Evolutionary conservation across 2,329 filamentous ascomycete species (phyloP).

Genomic region (Escovopsis sp.): DNA sequence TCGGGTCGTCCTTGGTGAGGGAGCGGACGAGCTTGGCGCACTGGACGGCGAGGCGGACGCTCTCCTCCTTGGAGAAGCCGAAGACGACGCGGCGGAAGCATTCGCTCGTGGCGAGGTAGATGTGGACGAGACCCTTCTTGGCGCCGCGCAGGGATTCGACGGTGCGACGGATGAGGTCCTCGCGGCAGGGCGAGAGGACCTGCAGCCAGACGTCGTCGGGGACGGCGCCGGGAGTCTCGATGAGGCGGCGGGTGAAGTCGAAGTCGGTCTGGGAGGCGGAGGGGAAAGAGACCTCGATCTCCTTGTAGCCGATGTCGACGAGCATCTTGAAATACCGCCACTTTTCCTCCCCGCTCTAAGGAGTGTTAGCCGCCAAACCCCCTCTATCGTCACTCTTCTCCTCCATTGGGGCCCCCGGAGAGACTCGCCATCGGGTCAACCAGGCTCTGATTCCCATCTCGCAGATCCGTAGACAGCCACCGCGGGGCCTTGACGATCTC

Average conservation of each 20-base stretch:
- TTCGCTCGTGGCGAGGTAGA: conserved; percentile 90
- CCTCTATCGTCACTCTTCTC: too few species aligned
- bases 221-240: conserved; percentile 68
- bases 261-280: conserved; percentile 92
- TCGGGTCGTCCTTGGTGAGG: conserved; percentile 68
- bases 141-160: conserved; percentile 78
- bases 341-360: conserved; percentile 94
- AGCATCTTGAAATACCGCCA: conserved; percentile 93
- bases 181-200: conserved; percentile 80
- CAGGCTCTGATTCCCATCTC: conserved; percentile 90
- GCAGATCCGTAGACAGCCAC: conserved; percentile 70
- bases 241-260: conserved; percentile 77
- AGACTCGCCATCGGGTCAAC: conserved; percentile 73
- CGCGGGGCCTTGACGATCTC: conserved; percentile 70
- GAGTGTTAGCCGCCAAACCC: not conserved
- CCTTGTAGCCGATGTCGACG: conserved; percentile 83
- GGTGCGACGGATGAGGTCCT: conserved; percentile 78
- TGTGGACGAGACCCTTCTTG: conserved; percentile 88
- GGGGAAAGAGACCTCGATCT: conserved; percentile 93
- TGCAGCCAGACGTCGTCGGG: conserved; percentile 87
- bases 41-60: conserved; percentile 63
- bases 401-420: too few species aligned
- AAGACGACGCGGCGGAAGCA: conserved; percentile 92
- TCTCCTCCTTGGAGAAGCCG: conserved; percentile 69
- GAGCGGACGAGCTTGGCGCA: conserved; percentile 78